Conservation (phyloP, 179 eudicot species). For the Heliamphora pulchella region DNA sequence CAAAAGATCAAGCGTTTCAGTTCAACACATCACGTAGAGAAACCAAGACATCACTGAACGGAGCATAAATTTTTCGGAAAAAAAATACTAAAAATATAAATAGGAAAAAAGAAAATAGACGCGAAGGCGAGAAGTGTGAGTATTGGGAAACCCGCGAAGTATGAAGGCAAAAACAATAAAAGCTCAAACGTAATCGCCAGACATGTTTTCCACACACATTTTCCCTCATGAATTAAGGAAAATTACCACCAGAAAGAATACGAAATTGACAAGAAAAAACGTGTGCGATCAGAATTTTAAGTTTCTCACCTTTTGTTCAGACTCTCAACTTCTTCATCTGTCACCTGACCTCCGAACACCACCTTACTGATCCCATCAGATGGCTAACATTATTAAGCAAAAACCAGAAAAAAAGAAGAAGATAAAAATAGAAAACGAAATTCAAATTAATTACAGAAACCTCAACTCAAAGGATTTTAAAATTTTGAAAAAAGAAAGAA, state of each 20-base stretch:
- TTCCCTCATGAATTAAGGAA: no score
- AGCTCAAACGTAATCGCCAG: no score
- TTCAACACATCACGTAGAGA: background rate
- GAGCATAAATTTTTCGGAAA: background rate
- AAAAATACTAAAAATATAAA: background rate
- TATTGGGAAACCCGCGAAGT: slow-evolving; percentile 13
- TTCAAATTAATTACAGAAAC: background rate
- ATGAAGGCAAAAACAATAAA: background rate
- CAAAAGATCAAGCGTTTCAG: background rate
- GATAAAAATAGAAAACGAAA: background rate
- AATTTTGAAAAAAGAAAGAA: no score
- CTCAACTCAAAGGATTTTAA: no score
- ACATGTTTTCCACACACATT: no score
- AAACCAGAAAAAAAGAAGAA: slow-evolving; percentile 1
- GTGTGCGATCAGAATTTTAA: background rate
- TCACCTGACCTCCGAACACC: slow-evolving; percentile 91
- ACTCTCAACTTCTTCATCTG: slow-evolving; percentile 79
- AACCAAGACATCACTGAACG: background rate
- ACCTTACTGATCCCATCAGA: slow-evolving; percentile 90
- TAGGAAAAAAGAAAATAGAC: background rate
- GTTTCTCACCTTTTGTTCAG: slow-evolving; percentile 62
- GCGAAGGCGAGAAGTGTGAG: background rate
- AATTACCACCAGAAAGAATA: no score
- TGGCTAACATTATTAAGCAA: slow-evolving; percentile 42
- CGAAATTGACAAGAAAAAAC: background rate